phyloP scores from a whole-genome alignment of 257 asterid species.

The Cruciata laevipes region DNA sequence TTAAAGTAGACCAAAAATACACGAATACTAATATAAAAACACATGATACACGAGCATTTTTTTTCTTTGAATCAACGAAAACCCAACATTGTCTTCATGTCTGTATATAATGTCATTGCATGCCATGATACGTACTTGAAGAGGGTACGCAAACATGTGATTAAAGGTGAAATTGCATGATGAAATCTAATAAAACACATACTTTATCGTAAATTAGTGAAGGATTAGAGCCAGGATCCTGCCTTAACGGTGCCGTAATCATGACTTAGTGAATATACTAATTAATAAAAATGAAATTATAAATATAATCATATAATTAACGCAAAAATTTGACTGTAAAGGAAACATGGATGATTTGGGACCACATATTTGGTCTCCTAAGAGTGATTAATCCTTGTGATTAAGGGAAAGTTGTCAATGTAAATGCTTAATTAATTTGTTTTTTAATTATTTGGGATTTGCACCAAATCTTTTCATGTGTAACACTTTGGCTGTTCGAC shows the following conservation, averaged over 20 bases:
- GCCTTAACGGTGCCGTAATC: conserved; percentile 36
- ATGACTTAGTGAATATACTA: conserved; percentile 10
- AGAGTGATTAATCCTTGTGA: conserved; percentile 12
- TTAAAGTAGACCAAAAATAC: too few relatives aligned
- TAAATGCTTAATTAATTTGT: not conserved
- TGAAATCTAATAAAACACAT: conserved; percentile 25
- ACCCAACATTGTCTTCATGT: not conserved
- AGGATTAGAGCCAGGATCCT: conserved; percentile 43
- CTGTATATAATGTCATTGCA: not conserved
- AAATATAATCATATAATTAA: not conserved
- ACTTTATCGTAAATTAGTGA: conserved; percentile 28
- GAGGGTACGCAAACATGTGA: conserved; percentile 31
- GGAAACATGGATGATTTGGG: conserved; percentile 53
- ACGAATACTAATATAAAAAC: too few relatives aligned
- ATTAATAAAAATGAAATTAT: not conserved
- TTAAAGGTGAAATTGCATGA: conserved; percentile 13
- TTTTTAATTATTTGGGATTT: conserved; percentile 7
- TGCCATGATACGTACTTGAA: conserved; percentile 21
- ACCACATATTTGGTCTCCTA: conserved; percentile 70
- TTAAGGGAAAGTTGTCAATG: not conserved
- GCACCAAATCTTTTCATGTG: not conserved
- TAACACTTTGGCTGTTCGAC: not conserved
- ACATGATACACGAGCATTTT: too few relatives aligned
- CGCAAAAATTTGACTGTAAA: not conserved
- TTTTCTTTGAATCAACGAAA: not conserved